Evolutionary conservation across 1,139 yeast species (phyloP), one percentile per base, ranked within the genome.

Genomic region (Hyphopichia wangnamkhiaoensis): DNA sequence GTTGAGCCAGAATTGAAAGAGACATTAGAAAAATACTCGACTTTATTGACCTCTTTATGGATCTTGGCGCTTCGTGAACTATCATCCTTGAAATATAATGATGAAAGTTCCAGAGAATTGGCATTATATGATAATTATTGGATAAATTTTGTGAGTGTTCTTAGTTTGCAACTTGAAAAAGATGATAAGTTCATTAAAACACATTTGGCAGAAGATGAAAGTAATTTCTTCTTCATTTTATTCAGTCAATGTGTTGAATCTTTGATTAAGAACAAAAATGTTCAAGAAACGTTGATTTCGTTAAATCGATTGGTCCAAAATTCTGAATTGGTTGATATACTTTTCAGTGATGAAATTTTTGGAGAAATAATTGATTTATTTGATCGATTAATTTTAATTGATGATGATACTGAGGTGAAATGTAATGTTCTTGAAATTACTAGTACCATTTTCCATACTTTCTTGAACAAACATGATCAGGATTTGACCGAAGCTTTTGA

Each of bases 231-330:
- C 61, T 87, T 87, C 56, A 84, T 90, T 20, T 61, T 91, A 35
- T 87, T 86, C 63, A 88, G 96, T 29, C 86, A 88, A 49, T 88
- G 96, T 57, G 74, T 89, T 40, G 96, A 88, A 52, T 78, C 86
- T 0, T 68, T 89, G 45, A 75, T 84, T 14, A 75, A 69, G 45
- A 72, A 67, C 43, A 62, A 59, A 38, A 59, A 69, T 42, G 64
- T 66, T 2, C 50, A 65, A 12, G 74, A 73, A 37, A 74, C 82
- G 2, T 61, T 86, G 38, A 54, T 57, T 0, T 82, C 87, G 0
- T 58, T 89, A 46, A 71, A 72, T 31, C 73, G 80, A 42, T 68
- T 89, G 25, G 68, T 88, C 25, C 77, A 73, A 40, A 76, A 81
- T 34, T 65, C 78, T 1, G 74, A 79, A 8, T 73, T 89, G 32